These are phyloP conservation scores for Hyphopichia buzzinii DNA, from an alignment of 1,139 yeast genomes.

Conservation along the genomic window DNA sequence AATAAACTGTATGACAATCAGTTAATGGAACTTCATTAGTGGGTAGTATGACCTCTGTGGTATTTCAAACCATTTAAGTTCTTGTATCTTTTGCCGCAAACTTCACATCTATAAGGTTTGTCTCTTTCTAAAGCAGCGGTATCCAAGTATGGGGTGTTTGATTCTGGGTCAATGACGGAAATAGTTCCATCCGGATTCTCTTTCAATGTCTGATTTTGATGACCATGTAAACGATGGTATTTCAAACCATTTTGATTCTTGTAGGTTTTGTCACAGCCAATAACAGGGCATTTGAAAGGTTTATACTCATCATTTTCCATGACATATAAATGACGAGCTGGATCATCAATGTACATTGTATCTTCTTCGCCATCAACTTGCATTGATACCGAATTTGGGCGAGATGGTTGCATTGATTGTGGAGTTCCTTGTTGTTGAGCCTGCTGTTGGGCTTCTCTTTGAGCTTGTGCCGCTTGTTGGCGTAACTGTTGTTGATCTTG, in stretches of 20 bases:
- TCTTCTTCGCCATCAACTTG: slow-evolving; percentile 41
- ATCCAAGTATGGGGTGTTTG: slow-evolving; percentile 87
- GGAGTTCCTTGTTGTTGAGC: slow-evolving; percentile 14
- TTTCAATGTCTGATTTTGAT: slow-evolving; percentile 88
- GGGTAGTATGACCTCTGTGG: slow-evolving; percentile 97
- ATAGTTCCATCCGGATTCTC: slow-evolving; percentile 93
- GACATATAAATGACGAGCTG: slow-evolving; percentile 89
- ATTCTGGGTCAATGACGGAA: slow-evolving; percentile 89
- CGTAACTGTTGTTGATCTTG: neutral
- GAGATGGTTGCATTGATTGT: slow-evolving; percentile 4
- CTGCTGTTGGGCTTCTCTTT: slow-evolving; percentile 14
- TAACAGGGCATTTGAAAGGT: slow-evolving; percentile 96
- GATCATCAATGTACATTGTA: slow-evolving; percentile 79
- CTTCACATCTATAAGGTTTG: slow-evolving; percentile 97
- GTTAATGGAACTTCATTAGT: no score
- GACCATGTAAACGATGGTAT: slow-evolving; percentile 95
- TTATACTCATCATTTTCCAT: slow-evolving; percentile 90
- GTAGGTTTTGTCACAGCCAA: slow-evolving; percentile 96
- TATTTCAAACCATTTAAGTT: slow-evolving; percentile 94
- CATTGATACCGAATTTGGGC: slow-evolving; percentile 21
- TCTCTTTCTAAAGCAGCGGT: slow-evolving; percentile 94
- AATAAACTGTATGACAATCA: no score
- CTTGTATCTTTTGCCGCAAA: slow-evolving; percentile 95
- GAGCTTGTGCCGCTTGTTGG: slow-evolving; percentile 17
- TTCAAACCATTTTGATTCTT: slow-evolving; percentile 96